Percentiles rank a stretch among this genome's conserved stretches.
phyloP scores from a whole-genome alignment of 805 yeast species.

The Zygosaccharomyces gambellarensis region DNA sequence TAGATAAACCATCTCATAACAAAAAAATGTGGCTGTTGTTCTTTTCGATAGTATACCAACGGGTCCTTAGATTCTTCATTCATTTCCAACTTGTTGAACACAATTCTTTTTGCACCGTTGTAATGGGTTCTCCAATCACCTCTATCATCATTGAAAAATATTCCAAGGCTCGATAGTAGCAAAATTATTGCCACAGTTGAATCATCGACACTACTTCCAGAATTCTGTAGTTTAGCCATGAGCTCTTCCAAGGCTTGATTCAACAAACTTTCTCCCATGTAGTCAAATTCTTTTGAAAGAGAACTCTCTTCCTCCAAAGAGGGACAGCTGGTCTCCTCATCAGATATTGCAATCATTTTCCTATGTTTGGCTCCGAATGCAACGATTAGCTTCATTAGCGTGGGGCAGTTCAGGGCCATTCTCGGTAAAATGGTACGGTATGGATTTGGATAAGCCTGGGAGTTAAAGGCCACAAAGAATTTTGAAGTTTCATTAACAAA shows the following conservation, averaged over 20 bases:
- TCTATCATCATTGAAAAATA: slow-evolving; percentile 41
- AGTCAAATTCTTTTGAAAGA: slow-evolving; percentile 3
- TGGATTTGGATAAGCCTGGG: slow-evolving; percentile 52
- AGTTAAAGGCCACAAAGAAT: slow-evolving; percentile 62
- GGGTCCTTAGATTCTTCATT: slow-evolving; percentile 8
- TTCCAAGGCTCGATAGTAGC: slow-evolving; percentile 54
- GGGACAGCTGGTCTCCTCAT: not conserved
- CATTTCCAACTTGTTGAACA: slow-evolving; percentile 24
- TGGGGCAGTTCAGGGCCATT: slow-evolving; percentile 57
- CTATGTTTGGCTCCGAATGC: slow-evolving; percentile 46
- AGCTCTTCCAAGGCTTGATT: slow-evolving; percentile 11
- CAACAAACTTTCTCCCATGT: slow-evolving; percentile 7
- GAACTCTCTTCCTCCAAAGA: slow-evolving; percentile 2
- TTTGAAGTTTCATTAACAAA: slow-evolving; percentile 58
- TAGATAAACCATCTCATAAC: slow-evolving; percentile 66
- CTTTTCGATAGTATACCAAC: slow-evolving; percentile 11
- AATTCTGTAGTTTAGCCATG: slow-evolving; percentile 2
- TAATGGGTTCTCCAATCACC: slow-evolving; percentile 58
- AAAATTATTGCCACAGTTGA: slow-evolving; percentile 59
- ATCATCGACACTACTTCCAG: slow-evolving; percentile 38
- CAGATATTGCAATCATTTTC: slow-evolving; percentile 18
- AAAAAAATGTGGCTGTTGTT: slow-evolving; percentile 40
- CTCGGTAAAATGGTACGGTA: slow-evolving; percentile 60
- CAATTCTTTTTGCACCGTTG: slow-evolving; percentile 62
- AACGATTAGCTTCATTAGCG: slow-evolving; percentile 50